A percentile compares a stretch with the other conserved stretches of the same genome.
Evolutionary conservation across 2,329 filamentous ascomycete species (phyloP).

Genomic region (Venturia pyrina): DNA sequence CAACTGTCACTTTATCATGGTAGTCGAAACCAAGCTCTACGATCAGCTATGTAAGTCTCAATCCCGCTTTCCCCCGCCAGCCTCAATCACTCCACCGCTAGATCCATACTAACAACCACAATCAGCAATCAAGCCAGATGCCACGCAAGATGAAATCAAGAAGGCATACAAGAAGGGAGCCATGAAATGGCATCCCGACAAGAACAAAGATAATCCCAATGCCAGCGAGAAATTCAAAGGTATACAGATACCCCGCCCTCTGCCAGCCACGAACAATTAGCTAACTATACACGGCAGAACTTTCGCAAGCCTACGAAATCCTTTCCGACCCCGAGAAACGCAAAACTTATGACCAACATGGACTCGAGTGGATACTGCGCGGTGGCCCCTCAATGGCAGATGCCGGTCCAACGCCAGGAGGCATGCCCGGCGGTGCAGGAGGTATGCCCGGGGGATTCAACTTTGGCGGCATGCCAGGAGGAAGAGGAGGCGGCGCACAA

Average conservation of each 20-base stretch:
- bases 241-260: constrained; percentile 19
- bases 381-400: constrained; percentile 54
- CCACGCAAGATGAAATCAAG: constrained; percentile 89
- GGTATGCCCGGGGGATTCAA: constrained; percentile 46
- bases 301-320: constrained; percentile 95
- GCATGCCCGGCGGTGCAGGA: constrained; percentile 45
- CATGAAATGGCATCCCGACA: constrained; percentile 90
- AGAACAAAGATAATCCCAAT: constrained; percentile 84
- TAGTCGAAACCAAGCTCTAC: constrained; percentile 92
- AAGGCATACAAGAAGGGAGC: constrained; percentile 89
- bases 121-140: constrained; percentile 59
- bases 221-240: constrained; percentile 91
- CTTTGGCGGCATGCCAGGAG: constrained; percentile 41
- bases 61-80: background rate
- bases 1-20: constrained; percentile 49
- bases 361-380: constrained; percentile 81
- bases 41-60: constrained; percentile 53
- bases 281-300: constrained; percentile 41
- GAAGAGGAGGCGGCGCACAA: constrained; percentile 35
- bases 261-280: background rate
- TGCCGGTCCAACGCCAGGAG: constrained; percentile 39
- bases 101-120: background rate
- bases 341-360: constrained; percentile 89
- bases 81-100: background rate
- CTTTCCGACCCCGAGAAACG: constrained; percentile 95